Evolutionary conservation across 768 basidiomycete species (phyloP).

Genomic region (Leccinum subtestaceum): DNA sequence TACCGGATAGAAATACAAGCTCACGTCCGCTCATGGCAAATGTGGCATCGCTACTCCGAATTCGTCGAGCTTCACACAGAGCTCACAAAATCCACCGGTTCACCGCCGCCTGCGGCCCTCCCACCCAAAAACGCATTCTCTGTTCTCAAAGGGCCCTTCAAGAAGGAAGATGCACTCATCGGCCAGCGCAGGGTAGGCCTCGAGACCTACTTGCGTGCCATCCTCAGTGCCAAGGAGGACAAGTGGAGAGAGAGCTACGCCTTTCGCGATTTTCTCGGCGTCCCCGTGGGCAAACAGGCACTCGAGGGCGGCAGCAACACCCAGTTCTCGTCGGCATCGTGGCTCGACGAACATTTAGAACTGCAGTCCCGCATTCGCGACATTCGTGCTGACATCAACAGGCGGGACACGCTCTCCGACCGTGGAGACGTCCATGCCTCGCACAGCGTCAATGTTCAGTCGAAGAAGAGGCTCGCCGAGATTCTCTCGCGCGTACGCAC

Average conservation of each 20-base stretch:
- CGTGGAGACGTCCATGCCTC: slow-evolving; percentile 70
- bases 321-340: slow-evolving; percentile 72
- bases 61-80: slow-evolving; percentile 86
- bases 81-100: slow-evolving; percentile 73
- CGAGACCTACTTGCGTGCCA: slow-evolving; percentile 83
- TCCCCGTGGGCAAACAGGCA: slow-evolving; percentile 61
- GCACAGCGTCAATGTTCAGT: slow-evolving; percentile 77
- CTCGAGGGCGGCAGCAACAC: slow-evolving; percentile 29
- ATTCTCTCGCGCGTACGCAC: slow-evolving; percentile 70
- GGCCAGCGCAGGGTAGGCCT: slow-evolving; percentile 77
- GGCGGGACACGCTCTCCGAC: slow-evolving; percentile 80
- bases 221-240: slow-evolving; percentile 77
- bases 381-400: slow-evolving; percentile 82
- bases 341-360: slow-evolving; percentile 87
- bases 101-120: slow-evolving; percentile 74
- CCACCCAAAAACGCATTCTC: slow-evolving; percentile 84
- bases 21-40: slow-evolving; percentile 88
- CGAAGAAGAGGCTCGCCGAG: slow-evolving; percentile 81
- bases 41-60: slow-evolving; percentile 94
- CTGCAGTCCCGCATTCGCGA: slow-evolving; percentile 75
- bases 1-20: slow-evolving; percentile 85
- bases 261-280: slow-evolving; percentile 85
- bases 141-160: slow-evolving; percentile 54
- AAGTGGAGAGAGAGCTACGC: slow-evolving; percentile 77
- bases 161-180: slow-evolving; percentile 53